A percentile compares a stretch with the other conserved stretches of the same genome.
These are phyloP conservation scores for Diaporthe sp. DNA, from an alignment of 2,329 filamentous ascomycete genomes.

Conservation along the genomic window DNA sequence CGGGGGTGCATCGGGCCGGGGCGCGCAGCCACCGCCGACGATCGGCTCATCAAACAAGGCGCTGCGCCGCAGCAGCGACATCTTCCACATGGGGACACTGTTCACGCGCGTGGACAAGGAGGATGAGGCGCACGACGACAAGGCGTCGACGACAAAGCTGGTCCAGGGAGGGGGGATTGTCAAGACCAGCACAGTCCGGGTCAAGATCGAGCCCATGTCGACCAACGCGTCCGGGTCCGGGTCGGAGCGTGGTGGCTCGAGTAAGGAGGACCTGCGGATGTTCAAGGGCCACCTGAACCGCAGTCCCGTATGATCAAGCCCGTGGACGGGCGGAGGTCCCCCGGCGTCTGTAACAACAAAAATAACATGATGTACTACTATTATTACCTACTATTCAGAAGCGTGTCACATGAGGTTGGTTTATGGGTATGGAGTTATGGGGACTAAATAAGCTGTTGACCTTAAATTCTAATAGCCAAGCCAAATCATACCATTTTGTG, in stretches of 20 bases:
- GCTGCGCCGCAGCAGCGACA: constrained; percentile 26
- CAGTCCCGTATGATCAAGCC: neutral
- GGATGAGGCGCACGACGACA: constrained; percentile 8
- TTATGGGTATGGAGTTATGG: neutral
- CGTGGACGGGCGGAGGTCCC: too few relatives aligned
- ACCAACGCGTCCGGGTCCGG: neutral
- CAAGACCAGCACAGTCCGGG: constrained; percentile 28
- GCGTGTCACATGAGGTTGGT: neutral
- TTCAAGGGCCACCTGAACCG: constrained; percentile 8
- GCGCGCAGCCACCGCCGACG: neutral
- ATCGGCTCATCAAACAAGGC: constrained; percentile 20
- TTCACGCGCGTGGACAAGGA: constrained; percentile 25
- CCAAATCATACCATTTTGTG: neutral
- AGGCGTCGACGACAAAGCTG: constrained; percentile 28
- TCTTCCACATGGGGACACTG: constrained; percentile 22
- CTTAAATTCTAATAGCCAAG: constrained; percentile 25
- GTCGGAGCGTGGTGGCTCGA: neutral
- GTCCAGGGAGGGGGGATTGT: constrained; percentile 19
- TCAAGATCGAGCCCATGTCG: constrained; percentile 24
- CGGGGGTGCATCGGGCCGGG: neutral
- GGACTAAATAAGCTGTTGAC: neutral
- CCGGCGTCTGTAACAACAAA: neutral
- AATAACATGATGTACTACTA: constrained; percentile 17
- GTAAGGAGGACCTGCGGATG: constrained; percentile 12
- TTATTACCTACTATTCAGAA: neutral